A percentile compares a stretch with the other conserved stretches of the same genome.
Evolutionary conservation across 257 asterid species (phyloP).

Genomic region (Solanum bulbocastanum): DNA sequence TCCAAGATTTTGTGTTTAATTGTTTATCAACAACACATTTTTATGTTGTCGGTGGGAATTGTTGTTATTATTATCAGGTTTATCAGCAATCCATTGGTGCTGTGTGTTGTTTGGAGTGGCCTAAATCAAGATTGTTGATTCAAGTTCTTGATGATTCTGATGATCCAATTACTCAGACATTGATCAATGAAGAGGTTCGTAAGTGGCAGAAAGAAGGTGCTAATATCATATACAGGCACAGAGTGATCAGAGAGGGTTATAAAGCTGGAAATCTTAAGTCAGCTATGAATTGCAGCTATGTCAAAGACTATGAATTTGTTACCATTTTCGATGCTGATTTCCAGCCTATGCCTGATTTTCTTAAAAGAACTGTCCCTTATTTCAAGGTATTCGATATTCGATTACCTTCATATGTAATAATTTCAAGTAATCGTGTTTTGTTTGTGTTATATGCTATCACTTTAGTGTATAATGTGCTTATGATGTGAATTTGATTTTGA

Average conservation of each 20-base stretch:
- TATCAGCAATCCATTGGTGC: constrained; percentile 93
- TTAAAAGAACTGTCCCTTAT: constrained; percentile 64
- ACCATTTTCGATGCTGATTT: constrained; percentile 94
- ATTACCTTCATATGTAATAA: background rate
- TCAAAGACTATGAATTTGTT: constrained; percentile 83
- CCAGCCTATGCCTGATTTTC: constrained; percentile 86
- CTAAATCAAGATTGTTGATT: constrained; percentile 62
- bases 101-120: constrained; percentile 90
- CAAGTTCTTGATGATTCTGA: constrained; percentile 89
- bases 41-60: background rate
- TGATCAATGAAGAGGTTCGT: constrained; percentile 73
- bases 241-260: constrained; percentile 87
- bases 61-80: constrained; percentile 31
- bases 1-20: background rate
- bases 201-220: constrained; percentile 81
- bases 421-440: background rate
- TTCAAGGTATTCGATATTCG: constrained; percentile 50
- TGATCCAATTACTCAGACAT: constrained; percentile 49
- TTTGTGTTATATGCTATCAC: background rate
- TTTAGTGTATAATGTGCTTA: background rate
- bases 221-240: constrained; percentile 71
- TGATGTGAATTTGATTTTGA: background rate
- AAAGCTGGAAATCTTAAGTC: constrained; percentile 94
- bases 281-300: constrained; percentile 88
- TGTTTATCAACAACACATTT: background rate